A percentile compares a stretch with the other conserved stretches of the same genome.
Evolutionary conservation across 73 alveolate species (phyloP).

Genomic region (Paramecium pentaurelia): DNA sequence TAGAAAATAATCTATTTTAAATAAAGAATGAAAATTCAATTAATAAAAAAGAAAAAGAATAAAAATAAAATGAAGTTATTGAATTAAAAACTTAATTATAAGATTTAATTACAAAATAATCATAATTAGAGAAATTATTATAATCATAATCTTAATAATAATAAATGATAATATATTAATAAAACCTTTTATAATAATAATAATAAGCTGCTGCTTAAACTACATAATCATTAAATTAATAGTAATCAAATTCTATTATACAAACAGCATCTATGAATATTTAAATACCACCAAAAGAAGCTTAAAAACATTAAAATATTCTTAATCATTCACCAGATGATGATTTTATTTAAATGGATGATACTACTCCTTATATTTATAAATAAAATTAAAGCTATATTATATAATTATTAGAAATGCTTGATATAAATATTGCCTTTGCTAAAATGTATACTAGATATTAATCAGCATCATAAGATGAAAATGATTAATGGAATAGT

Average conservation of each 20-base stretch:
- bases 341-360: slow-evolving; percentile 13
- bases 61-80: not conserved
- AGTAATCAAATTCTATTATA: not conserved
- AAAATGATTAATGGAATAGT: not conserved
- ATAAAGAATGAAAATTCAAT: not conserved
- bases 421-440: not conserved
- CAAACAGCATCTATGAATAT: not conserved
- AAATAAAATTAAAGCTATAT: not conserved
- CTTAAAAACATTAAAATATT: not conserved
- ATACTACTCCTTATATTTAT: not conserved
- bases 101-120: not conserved
- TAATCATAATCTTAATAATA: slow-evolving; percentile 8
- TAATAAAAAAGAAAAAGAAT: not conserved
- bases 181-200: not conserved
- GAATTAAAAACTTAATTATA: not conserved
- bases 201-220: not conserved
- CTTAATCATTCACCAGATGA: not conserved
- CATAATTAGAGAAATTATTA: not conserved
- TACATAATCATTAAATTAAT: not conserved
- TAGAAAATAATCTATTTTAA: not conserved
- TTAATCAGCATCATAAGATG: not conserved
- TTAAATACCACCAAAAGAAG: not conserved
- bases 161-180: not conserved
- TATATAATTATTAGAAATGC: not conserved
- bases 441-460: slow-evolving; percentile 2